Base-by-base conservation (phyloP, 371 early-diverging fungal species). In the Rhizopus stolonifer region DNA sequence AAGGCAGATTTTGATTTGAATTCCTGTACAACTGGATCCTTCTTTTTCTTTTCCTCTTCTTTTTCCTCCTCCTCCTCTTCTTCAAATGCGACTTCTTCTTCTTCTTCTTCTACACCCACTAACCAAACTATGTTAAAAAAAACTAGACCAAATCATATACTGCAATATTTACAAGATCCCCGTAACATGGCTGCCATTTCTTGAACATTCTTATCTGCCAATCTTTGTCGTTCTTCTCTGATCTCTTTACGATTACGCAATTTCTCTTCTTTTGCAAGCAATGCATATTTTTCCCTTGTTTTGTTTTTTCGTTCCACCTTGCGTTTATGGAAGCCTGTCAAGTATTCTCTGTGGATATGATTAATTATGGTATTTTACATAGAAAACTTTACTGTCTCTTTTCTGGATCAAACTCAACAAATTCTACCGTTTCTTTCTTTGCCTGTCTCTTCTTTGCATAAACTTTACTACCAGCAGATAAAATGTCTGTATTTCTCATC, bases 271-370 rank as follows among this genome's bases (percentile, higher is more conserved):
- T 80, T 69, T 32, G 71, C 76, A 44, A 70, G 63, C 49, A 77
- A 64, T 32, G 81, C 75, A 33, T 78, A 80, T 19, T 75, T 64
- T 48, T 79, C 80, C 33, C 63, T 67, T 25, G 85, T 82, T 25
- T 73, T 71, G 36, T 86, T 84, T 50, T 83, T 84, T 49, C 85
- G 72, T 58, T 86, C 86, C 6, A 82, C 69, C 44, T 91, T 91
- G 32, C 92, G 84, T 60, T 88, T 89, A 56, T 85, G 86, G 63
- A 91, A 91, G n/a, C 91, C 90, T 21, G 89, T 89, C 50, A 90
- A 68, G 49, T 80, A 90, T 25, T 88, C 85, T 14, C 87, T 84
- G 57, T 36, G 36, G 36, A 36, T 9, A n/a, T 14, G 36, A 15
- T 14, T 15, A 14, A 36, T 8, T n/a, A 5, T 15, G n/a, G 15